Conservation (phyloP, 768 basidiomycete species). For the Hygrophoropsis aurantiaca region DNA sequence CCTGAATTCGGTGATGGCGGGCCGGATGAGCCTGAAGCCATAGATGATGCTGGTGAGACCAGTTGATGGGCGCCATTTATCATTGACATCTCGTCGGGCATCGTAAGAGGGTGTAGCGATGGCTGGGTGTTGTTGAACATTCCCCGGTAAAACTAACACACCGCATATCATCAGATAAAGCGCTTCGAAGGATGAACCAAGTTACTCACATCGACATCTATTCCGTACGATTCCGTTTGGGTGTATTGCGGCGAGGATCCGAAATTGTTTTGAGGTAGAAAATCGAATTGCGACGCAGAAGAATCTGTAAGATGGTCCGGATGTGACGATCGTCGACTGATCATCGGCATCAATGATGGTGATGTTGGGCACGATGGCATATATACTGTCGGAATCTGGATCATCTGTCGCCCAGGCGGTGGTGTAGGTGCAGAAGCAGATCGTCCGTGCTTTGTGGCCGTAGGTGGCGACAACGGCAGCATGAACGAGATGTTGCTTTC, state of each 20-base stretch:
- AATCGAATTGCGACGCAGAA: constrained; percentile 52
- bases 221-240: constrained; percentile 23
- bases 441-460: constrained; percentile 45
- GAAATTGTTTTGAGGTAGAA: constrained; percentile 45
- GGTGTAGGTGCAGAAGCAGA: constrained; percentile 64
- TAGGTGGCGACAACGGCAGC: constrained; percentile 36
- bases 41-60: constrained; percentile 51
- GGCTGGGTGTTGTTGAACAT: constrained; percentile 38
- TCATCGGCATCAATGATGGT: constrained; percentile 53
- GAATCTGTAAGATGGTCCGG: constrained; percentile 45
- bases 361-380: constrained; percentile 67
- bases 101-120: constrained; percentile 43
- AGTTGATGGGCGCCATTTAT: constrained; percentile 45
- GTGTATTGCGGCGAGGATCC: constrained; percentile 41
- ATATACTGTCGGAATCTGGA: constrained; percentile 65
- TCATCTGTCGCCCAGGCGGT: constrained; percentile 60
- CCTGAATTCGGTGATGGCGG: constrained; percentile 49
- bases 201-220: constrained; percentile 42
- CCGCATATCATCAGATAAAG: constrained; percentile 8
- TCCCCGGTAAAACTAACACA: constrained; percentile 45
- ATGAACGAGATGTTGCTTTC: constrained; percentile 51
- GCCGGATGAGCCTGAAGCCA: constrained; percentile 46
- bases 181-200: constrained; percentile 32
- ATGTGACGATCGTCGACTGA: constrained; percentile 58
- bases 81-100: constrained; percentile 35